Evolutionary conservation across 352 stramenopile species (phyloP), one percentile per base, ranked within the genome.

Genomic region (Globisporangium lucens): DNA sequence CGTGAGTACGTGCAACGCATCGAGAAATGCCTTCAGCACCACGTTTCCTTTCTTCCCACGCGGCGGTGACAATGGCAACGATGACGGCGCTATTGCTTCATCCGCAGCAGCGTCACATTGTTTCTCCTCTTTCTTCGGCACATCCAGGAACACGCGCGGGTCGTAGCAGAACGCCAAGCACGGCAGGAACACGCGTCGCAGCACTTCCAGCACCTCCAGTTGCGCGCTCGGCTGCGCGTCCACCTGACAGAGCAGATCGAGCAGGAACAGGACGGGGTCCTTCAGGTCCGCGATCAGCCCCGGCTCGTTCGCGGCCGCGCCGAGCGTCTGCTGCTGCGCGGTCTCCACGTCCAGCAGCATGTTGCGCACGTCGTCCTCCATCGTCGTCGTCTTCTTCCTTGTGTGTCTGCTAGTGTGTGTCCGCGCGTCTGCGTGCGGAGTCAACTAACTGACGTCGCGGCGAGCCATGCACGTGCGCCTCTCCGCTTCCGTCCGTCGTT

Each of bases 1-100:
- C 27, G 72, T 75, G 22, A 93, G 70, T 12, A 65, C 57, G n/a
- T 69, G 69, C 1, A 93, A 62, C 24, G 82, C 70, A 1, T 24
- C 53, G n/a, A 93, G 63, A 22, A 91, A 63, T 36, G 81, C 73
- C 61, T 80, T 83, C 17, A 91, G 71, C 22, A 93, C 68, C 3
- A 67, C 60, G 35, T 83, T 87, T 8, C 73, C 73, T 65, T 61
- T 66, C 52, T 76, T 80, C 1, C 51, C 46, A 9, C 51, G 46
- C 20, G 59, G 27, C 66, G 55, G 6, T 55, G 63, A 66, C 17
- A 36, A 17, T 58, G 12, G 29, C 22, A 13, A 13, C 38, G 41
- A 6, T 10, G 27, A 29, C 2, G 46, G 12, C 43, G 17, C 17
- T n/a, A 7, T 51, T 24, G 17, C 43, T 30, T 47, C 33, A 15